Percentiles rank a stretch among this genome's conserved stretches.
Evolutionary conservation across 2,329 filamentous ascomycete genomes (phyloP).

Genomic region (Ascochyta rabiei): DNA sequence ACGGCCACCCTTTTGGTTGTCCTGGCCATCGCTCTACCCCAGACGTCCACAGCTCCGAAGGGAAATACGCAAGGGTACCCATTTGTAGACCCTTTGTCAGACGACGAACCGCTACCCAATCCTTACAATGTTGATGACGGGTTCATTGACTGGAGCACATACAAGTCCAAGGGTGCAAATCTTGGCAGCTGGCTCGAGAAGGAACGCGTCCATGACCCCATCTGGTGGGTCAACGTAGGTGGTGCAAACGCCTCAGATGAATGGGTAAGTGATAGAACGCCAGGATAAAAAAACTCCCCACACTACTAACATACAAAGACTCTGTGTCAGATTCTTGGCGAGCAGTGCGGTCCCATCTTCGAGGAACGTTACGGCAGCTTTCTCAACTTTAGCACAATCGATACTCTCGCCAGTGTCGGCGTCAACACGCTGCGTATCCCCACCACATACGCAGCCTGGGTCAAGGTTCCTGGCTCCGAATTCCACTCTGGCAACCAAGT

Average conservation of each 20-base stretch:
- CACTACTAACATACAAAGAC: conserved; percentile 29
- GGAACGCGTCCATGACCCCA: conserved; percentile 32
- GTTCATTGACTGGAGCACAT: conserved; percentile 17
- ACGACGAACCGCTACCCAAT: not conserved
- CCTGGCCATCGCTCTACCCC: not conserved
- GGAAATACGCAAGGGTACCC: not conserved
- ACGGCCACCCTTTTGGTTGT: not conserved
- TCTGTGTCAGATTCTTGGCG: conserved; percentile 36
- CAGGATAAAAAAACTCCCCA: too few species aligned
- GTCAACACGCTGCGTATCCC: conserved; percentile 45
- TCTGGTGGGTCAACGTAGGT: conserved; percentile 26
- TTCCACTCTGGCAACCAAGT: conserved; percentile 43
- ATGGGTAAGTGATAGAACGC: conserved; percentile 23
- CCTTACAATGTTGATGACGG: not conserved
- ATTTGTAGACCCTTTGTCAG: not conserved
- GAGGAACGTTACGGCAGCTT: conserved; percentile 38
- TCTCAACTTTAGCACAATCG: conserved; percentile 37
- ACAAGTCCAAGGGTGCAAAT: conserved; percentile 22
- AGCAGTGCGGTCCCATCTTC: conserved; percentile 32
- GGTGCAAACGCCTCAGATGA: conserved; percentile 5
- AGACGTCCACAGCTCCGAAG: not conserved
- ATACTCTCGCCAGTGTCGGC: conserved; percentile 37
- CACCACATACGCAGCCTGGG: conserved; percentile 44
- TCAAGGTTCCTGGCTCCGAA: conserved; percentile 40
- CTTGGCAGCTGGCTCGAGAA: conserved; percentile 43